Percentiles rank a stretch among this genome's conserved stretches.
phyloP scores from a whole-genome alignment of 78 protist species.

The Capsaspora owczarzaki region DNA sequence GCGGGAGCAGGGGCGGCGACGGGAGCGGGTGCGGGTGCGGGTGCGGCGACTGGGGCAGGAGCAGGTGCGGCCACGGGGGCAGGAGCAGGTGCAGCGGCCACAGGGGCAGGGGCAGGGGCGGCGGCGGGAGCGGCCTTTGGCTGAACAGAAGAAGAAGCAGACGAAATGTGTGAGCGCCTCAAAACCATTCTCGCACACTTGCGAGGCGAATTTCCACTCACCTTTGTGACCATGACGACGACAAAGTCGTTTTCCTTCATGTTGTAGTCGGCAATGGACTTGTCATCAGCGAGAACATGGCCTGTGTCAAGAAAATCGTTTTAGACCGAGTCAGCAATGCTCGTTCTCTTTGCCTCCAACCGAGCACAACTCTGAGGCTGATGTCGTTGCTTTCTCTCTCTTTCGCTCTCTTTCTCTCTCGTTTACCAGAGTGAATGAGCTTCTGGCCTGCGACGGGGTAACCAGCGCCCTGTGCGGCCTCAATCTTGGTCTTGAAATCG shows the following conservation, averaged over 20 bases:
- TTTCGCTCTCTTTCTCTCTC: not conserved
- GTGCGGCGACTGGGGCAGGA: constrained; percentile 20
- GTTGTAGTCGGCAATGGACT: constrained; percentile 11
- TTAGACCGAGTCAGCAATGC: too few relatives aligned
- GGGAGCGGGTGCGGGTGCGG: not conserved
- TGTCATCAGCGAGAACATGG: constrained; percentile 40
- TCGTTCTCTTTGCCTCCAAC: too few relatives aligned
- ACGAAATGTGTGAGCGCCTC: too few relatives aligned
- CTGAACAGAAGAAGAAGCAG: not conserved
- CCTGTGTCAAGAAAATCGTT: not conserved
- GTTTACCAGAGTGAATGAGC: constrained; percentile 49
- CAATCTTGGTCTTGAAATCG: constrained; percentile 33
- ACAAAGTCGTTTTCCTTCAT: constrained; percentile 45
- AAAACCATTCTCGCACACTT: too few relatives aligned
- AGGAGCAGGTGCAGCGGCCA: constrained; percentile 30
- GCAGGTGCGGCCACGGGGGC: constrained; percentile 32
- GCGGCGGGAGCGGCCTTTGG: constrained; percentile 47
- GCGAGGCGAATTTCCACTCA: too few relatives aligned
- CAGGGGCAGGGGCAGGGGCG: constrained; percentile 32
- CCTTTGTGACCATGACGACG: constrained; percentile 60
- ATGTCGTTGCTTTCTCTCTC: too few relatives aligned
- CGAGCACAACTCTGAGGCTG: not conserved
- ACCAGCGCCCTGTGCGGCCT: constrained; percentile 19
- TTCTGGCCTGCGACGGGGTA: constrained; percentile 41
- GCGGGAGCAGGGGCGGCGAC: not conserved